Conservation (phyloP, 2,329 filamentous ascomycete species). For the Pseudocercospora pini-densiflorae region DNA sequence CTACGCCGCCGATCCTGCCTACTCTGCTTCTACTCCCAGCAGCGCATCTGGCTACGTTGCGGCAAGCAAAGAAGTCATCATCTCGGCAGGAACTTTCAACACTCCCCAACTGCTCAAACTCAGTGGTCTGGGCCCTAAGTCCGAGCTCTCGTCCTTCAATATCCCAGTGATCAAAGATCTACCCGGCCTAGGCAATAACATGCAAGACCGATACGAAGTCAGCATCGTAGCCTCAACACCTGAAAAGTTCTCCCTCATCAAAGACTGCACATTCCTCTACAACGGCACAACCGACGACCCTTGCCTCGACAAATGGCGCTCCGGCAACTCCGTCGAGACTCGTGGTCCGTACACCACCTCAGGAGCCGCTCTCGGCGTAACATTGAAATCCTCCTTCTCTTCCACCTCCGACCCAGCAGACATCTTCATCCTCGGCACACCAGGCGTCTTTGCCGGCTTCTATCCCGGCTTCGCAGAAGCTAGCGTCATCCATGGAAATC, state of each 20-base stretch:
- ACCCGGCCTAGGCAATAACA: constrained; percentile 66
- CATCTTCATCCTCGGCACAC: constrained; percentile 60
- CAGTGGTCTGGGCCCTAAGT: constrained; percentile 62
- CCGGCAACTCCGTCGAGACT: constrained; percentile 39
- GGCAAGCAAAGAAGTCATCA: constrained; percentile 52
- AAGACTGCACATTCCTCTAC: constrained; percentile 46
- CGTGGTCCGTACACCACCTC: constrained; percentile 54
- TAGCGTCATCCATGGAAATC: constrained; percentile 48
- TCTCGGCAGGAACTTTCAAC: constrained; percentile 63
- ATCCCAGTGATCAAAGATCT: constrained; percentile 62
- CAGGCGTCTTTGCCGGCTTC: constrained; percentile 60
- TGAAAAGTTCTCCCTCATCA: constrained; percentile 43
- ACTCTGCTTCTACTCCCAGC: constrained; percentile 38
- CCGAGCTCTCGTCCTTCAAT: constrained; percentile 58
- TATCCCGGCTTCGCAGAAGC: constrained; percentile 59
- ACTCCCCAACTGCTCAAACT: constrained; percentile 68
- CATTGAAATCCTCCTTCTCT: constrained; percentile 44
- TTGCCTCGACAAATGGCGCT: constrained; percentile 52
- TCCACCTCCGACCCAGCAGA: constrained; percentile 52
- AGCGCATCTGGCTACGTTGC: constrained; percentile 43
- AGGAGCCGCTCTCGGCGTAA: constrained; percentile 59
- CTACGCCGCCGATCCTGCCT: constrained; percentile 46
- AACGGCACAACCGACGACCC: constrained; percentile 39
- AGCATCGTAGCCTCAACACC: constrained; percentile 52
- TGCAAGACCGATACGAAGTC: constrained; percentile 65